phyloP scores from a whole-genome alignment of 1,139 yeast species.

The Pichia sp. region DNA sequence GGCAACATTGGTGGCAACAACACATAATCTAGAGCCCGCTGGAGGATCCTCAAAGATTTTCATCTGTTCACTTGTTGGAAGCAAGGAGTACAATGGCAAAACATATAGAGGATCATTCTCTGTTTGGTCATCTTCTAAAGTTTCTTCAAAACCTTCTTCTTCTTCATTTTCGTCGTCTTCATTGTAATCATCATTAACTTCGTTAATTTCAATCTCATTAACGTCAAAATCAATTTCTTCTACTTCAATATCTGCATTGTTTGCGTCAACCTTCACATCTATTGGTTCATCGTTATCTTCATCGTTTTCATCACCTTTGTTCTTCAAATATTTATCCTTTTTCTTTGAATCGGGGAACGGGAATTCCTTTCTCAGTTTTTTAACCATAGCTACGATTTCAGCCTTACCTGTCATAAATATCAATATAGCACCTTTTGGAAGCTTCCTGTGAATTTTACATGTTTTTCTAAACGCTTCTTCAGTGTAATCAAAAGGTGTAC shows the following conservation, averaged over 20 bases:
- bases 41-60: conserved; percentile 87
- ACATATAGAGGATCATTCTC: conserved; percentile 80
- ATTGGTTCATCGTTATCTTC: conserved; percentile 29
- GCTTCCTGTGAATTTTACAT: conserved; percentile 72
- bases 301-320: conserved; percentile 26
- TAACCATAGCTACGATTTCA: conserved; percentile 76
- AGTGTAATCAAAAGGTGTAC: conserved; percentile 67
- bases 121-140: conserved; percentile 65
- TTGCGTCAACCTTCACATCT: conserved; percentile 47
- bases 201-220: conserved; percentile 27
- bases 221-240: conserved; percentile 77
- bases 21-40: conserved; percentile 74
- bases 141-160: conserved; percentile 91
- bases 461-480: conserved; percentile 85
- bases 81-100: conserved; percentile 80
- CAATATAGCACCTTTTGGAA: conserved; percentile 93
- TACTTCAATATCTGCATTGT: conserved; percentile 64
- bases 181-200: conserved; percentile 23
- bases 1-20: conserved; percentile 95
- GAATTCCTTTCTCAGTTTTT: conserved; percentile 57
- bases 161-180: conserved; percentile 40
- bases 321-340: conserved; percentile 6
- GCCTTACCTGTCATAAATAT: conserved; percentile 91
- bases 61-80: conserved; percentile 93
- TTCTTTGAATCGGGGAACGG: conserved; percentile 40